phyloP scores from a whole-genome alignment of 148 eudicot genomes.

The Silene uniflora region DNA sequence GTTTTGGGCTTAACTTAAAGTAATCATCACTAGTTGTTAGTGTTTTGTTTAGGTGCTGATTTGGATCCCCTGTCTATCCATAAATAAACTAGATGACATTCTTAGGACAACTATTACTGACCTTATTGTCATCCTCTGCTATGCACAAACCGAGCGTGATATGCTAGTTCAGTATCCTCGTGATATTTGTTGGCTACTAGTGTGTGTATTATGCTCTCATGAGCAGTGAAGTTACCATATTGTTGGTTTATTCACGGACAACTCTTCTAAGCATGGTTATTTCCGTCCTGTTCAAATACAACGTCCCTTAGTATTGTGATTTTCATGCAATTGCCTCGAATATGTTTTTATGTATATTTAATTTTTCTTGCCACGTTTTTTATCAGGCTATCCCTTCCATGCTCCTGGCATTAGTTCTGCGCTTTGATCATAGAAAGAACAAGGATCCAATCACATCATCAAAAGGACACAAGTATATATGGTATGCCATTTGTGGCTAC shows the following conservation, averaged over 20 bases:
- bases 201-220: too few relatives aligned
- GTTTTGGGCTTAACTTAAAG: not conserved
- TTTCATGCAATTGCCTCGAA: not conserved
- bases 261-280: not conserved
- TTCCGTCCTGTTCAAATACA: not conserved
- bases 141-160: too few relatives aligned
- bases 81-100: too few relatives aligned
- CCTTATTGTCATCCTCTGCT: too few relatives aligned
- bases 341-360: not conserved
- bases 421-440: conserved; percentile 78
- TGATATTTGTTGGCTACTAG: too few relatives aligned
- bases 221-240: too few relatives aligned
- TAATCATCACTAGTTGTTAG: too few relatives aligned
- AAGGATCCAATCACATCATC: conserved; percentile 44
- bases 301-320: not conserved
- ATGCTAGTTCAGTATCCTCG: too few relatives aligned
- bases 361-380: conserved; percentile 23
- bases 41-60: too few relatives aligned
- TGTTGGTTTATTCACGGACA: too few relatives aligned
- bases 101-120: too few relatives aligned
- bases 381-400: conserved; percentile 91
- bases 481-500: conserved; percentile 83
- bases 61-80: too few relatives aligned
- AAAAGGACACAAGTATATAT: conserved; percentile 75
- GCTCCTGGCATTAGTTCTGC: conserved; percentile 87